Conservation (phyloP, 2,329 filamentous ascomycete genomes). For the Proliferodiscus dingleyae region DNA sequence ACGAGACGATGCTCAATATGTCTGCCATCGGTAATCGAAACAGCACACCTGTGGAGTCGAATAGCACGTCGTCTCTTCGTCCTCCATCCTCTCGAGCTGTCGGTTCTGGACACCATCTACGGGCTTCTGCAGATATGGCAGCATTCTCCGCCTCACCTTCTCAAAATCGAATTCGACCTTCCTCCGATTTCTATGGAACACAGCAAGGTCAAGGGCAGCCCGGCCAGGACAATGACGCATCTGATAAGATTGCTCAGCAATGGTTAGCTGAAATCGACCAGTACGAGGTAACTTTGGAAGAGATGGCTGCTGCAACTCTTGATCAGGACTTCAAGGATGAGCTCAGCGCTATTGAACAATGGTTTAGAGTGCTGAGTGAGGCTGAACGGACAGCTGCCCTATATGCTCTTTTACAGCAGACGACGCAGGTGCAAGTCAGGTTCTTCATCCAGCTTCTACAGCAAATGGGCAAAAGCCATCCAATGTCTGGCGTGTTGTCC, state of each 20-base stretch:
- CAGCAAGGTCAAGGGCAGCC: conserved; percentile 64
- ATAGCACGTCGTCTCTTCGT: conserved; percentile 74
- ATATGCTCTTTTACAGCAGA: conserved; percentile 95
- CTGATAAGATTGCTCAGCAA: conserved; percentile 92
- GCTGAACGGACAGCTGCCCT: conserved; percentile 92
- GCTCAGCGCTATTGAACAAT: conserved; percentile 97
- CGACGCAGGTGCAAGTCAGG: conserved; percentile 95
- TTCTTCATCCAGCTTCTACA: conserved; percentile 99
- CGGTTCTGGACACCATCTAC: conserved; percentile 77
- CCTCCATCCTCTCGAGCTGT: conserved; percentile 75
- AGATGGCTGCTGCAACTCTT: conserved; percentile 97
- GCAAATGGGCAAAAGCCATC: conserved; percentile 98
- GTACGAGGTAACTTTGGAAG: conserved; percentile 96
- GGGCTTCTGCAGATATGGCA: conserved; percentile 94
- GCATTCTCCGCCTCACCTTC: conserved; percentile 65
- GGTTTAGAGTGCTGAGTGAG: conserved; percentile 96
- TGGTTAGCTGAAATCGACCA: conserved; percentile 99
- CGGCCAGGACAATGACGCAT: conserved; percentile 69
- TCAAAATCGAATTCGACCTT: conserved; percentile 80
- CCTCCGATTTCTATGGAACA: conserved; percentile 86
- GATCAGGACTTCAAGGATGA: conserved; percentile 99
- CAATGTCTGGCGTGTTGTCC: conserved; percentile 91
- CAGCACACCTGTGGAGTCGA: conserved; percentile 84
- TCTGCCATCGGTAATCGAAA: conserved; percentile 83
- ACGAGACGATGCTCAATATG: conserved; percentile 49